Evolutionary conservation across 2,329 filamentous ascomycete genomes (phyloP).

Genomic region (Xylaria sp.): DNA sequence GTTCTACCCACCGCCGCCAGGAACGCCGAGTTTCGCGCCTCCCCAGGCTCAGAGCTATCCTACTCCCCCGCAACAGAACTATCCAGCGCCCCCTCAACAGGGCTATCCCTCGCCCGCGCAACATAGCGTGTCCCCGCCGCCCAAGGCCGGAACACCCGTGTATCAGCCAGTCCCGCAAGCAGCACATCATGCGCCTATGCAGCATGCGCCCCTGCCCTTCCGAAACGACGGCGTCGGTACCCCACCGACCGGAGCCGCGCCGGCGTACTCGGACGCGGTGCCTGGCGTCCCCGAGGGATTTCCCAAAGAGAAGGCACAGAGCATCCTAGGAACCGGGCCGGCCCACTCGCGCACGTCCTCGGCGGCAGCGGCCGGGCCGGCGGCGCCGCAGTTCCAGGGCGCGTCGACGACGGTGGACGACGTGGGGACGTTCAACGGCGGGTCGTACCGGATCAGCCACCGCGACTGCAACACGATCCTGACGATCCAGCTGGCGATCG

Average conservation of each 20-base stretch:
- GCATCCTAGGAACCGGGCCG: conserved; percentile 19
- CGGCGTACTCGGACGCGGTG: conserved; percentile 31
- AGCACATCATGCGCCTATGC: conserved; percentile 38
- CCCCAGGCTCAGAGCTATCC: conserved; percentile 40
- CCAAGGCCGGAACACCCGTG: conserved; percentile 36
- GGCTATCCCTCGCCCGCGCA: conserved; percentile 35
- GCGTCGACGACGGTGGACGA: conserved; percentile 72
- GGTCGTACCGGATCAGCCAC: conserved; percentile 91
- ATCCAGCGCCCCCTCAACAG: conserved; percentile 36
- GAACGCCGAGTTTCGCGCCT: conserved; percentile 38
- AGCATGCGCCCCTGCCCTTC: conserved; percentile 39
- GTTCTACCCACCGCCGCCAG: conserved; percentile 49
- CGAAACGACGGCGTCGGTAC: conserved; percentile 40
- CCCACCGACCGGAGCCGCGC: conserved; percentile 31
- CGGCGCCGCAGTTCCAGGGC: conserved; percentile 66
- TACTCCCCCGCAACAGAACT: conserved; percentile 36
- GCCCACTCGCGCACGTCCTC: conserved; percentile 23
- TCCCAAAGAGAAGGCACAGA: conserved; percentile 38
- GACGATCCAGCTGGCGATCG: conserved; percentile 86
- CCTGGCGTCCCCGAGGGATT: conserved; percentile 33
- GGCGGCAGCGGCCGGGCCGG: conserved; percentile 32
- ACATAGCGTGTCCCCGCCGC: conserved; percentile 43
- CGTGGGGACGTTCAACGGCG: conserved; percentile 95
- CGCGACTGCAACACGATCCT: conserved; percentile 87
- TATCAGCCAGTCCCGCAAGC: conserved; percentile 39